Base-by-base conservation (phyloP, 176 grass and related monocot genomes). In the Aechmea fasciata region DNA sequence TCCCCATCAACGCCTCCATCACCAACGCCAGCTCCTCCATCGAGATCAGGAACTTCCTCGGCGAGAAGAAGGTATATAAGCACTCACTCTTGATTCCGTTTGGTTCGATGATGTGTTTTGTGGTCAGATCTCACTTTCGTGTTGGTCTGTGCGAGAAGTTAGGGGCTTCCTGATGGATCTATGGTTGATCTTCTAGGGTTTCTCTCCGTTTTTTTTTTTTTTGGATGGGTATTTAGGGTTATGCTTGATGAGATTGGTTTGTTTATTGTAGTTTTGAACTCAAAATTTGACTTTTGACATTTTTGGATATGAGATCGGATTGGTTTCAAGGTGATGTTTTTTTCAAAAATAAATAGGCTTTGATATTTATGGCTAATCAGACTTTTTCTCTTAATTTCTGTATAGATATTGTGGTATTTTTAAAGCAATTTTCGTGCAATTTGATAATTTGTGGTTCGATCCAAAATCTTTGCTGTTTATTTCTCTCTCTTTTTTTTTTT, bases 1-100 rank as follows among this genome's bases (percentile, higher is more conserved):
- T 96, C 18, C 92, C 92, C 66, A 96, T 96, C 78, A 96, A 96
- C 57, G 92, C 92, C 1, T 84, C 85, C 78, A 96, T 96, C 81
- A 80, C 81, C 68, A 82, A 82, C 77, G 2, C 6, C 67, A 96
- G 64, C 83, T 64, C 28, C 20, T 79, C 69, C 50, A 96, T 96
- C 57, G 92, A 96, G 81, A 96, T 96, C 79, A 65, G 92, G 10
- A 96, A 96, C 73, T 96, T 96, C 59, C 81, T 96, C 0, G 92
- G 92, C 11, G 92, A 96, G 83, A 96, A 96, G 66, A 96, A 72
- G 88, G 93, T 95, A 67, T 8, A 24, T 12, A 66, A 41, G 33
- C 33, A 7, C 33, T 5, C 4, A 41, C 33, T 41, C 33, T 41
- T 41, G 33, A 41, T 41, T 41, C 33, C 33, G 33, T 41, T 6